Base-by-base conservation (phyloP, 495 filamentous ascomycete species). In the Arthonia radiata region DNA sequence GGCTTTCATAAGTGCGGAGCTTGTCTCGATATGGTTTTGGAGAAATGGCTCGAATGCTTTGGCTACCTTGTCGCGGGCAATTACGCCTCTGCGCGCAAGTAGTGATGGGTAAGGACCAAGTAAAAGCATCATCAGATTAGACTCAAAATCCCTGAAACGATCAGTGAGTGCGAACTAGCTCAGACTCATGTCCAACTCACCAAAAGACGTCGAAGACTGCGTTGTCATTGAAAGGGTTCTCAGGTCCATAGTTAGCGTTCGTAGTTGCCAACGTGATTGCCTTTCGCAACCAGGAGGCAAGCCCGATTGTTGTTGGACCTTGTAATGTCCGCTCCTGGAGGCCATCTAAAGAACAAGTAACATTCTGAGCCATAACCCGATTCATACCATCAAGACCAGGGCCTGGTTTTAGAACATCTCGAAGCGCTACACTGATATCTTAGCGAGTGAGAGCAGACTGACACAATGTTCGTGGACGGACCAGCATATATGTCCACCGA, bases 231-330 rank as follows among this genome's bases (percentile, higher is more conserved):
- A 50, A 63, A 6, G 58, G 61, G 33, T 61, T 64, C 31, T 44
- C 22, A 1, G 49, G 50, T 0, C 61, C 59, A 33, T 63, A 66
- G 0, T 50, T 43, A 4, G 54, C 37, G 10, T 51, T 38, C 0
- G 56, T 61, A n/a, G 52, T 59, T 2, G 59, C 57, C 15, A 40
- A 33, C 1, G 52, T 59, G 6, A 59, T 48, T n/a, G 44, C 39
- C 24, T 50, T 40, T 2, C 35, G 40, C 23, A 53, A 38, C 56
- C 57, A 66, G 11, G 34, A 17, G 14, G 24, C 32, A 11, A 46
- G 32, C 11, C 22, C 30, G n/a, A 35, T 26, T 18, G 22, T 14
- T 13, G 15, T 24, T 11, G 23, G 9, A n/a, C n/a, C n/a, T n/a
- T n/a, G n/a, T n/a, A n/a, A n/a, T n/a, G n/a, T n/a, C n/a, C n/a